These are phyloP conservation scores for Aegle marmelos DNA, from an alignment of 345 rosid genomes.

Conservation along the genomic window DNA sequence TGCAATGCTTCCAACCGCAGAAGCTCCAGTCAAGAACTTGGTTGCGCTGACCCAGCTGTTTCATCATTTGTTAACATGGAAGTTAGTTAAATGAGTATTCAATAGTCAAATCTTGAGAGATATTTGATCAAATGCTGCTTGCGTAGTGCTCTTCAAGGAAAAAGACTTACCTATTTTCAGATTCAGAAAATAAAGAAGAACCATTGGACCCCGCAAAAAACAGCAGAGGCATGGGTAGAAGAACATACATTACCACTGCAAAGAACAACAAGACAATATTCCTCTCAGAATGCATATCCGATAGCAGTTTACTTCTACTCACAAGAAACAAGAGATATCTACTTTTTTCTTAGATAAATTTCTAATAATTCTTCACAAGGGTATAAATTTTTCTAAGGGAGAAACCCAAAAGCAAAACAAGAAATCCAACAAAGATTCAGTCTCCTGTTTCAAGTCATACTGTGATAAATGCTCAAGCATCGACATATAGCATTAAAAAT, in stretches of 20 bases:
- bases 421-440: not conserved
- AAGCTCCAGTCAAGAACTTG: slow-evolving; percentile 92
- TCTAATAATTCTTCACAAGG: not conserved
- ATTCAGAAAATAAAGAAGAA: slow-evolving; percentile 56
- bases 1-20: slow-evolving; percentile 87
- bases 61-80: slow-evolving; percentile 5
- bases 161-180: slow-evolving; percentile 50
- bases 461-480: not conserved
- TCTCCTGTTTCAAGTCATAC: not conserved
- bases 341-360: not conserved
- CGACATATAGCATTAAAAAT: not conserved
- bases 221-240: slow-evolving; percentile 91
- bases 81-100: not conserved
- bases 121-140: not conserved
- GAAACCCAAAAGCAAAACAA: not conserved
- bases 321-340: not conserved
- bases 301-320: not conserved
- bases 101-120: not conserved
- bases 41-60: slow-evolving; percentile 89
- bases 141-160: not conserved
- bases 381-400: not conserved
- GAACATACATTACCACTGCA: slow-evolving; percentile 89
- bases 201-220: slow-evolving; percentile 81
- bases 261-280: slow-evolving; percentile 4
- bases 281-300: not conserved